Evolutionary conservation across 179 eudicot species (phyloP), one percentile per base, ranked within the genome.

Genomic region (Corrigiola litoralis): DNA sequence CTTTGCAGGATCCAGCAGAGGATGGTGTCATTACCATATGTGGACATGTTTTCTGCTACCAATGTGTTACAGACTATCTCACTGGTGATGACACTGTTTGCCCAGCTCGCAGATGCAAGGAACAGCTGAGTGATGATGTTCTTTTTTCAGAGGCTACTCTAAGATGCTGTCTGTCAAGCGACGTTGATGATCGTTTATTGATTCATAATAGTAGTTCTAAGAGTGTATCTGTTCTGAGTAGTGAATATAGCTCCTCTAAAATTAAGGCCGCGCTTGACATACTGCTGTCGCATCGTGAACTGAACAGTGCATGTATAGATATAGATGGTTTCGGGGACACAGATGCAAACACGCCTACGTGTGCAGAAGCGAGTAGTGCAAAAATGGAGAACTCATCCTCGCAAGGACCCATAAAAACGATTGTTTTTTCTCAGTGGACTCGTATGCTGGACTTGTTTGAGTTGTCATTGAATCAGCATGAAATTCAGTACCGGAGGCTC

Each of bases 381-480:
- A 67, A 63, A 38, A 41, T 48, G 40, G 77, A 45, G 64, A 25
- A 24, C 56, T 72, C 79, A 34, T 55, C 77, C 2, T 41, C 67
- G 60, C 73, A 70, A 67, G 84, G 68, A 60, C 83, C 89, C 42
- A 72, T 76, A 49, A 95, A 95, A 68, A 84, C 97, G 36, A 95
- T 95, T 66, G 73, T 95, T 68, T 95, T 95, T 74, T 95, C 99
- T 34, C 99, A 95, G 78, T 95, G 99, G 99, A 95, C 97, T 47
- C 72, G 92, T 58, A 95, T 95, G 99, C 68, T 95, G 73, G 86
- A 95, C 75, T 75, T 95, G 61, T 68, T 91, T 65, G 92, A 95
- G 77, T 53, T 48, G 42, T 75, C 96, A 33, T 74, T 95, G 65
- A 80, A 78, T 41, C 74, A 76, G 54, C 46, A 77, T 54, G 65